phyloP scores from a whole-genome alignment of 1,284 basidiomycete genomes.

The Lentinus polychrous region DNA sequence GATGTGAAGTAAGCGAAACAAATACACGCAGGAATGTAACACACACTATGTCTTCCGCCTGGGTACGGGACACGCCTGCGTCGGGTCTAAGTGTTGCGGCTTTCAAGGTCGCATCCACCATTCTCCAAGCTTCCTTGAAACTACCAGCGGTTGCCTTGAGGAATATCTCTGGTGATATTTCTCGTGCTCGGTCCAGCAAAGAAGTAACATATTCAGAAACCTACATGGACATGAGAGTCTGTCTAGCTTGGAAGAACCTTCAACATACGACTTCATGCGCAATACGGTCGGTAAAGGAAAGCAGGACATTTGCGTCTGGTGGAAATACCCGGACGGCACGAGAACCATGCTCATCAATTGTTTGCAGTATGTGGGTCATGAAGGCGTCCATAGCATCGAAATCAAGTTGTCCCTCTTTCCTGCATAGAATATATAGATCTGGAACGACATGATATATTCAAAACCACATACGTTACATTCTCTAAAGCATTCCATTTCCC shows the following conservation, averaged over 20 bases:
- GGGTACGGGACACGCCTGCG: conserved; percentile 21
- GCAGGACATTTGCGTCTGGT: conserved; percentile 59
- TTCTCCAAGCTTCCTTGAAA: conserved; percentile 82
- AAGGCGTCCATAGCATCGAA: conserved; percentile 94
- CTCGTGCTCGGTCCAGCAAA: conserved; percentile 72
- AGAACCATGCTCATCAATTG: conserved; percentile 70
- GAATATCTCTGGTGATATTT: conserved; percentile 69
- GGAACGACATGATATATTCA: background rate
- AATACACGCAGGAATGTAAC: conserved; percentile 14
- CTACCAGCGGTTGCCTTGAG: conserved; percentile 84
- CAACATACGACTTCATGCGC: conserved; percentile 67
- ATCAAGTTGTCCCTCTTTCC: conserved; percentile 50
- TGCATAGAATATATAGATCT: conserved; percentile 15
- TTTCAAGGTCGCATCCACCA: conserved; percentile 72
- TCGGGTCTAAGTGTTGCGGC: conserved; percentile 31
- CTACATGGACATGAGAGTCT: conserved; percentile 30
- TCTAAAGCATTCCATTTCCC: conserved; percentile 73
- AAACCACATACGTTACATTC: conserved; percentile 71
- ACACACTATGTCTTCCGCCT: conserved; percentile 80
- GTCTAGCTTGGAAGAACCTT: conserved; percentile 6
- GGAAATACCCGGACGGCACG: conserved; percentile 86
- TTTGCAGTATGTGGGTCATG: conserved; percentile 63
- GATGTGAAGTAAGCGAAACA: conserved; percentile 1
- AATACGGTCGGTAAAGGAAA: conserved; percentile 71
- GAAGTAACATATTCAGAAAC: conserved; percentile 83